These are phyloP conservation scores for Hortaea werneckii DNA, from an alignment of 2,329 filamentous ascomycete genomes.

Conservation along the genomic window DNA sequence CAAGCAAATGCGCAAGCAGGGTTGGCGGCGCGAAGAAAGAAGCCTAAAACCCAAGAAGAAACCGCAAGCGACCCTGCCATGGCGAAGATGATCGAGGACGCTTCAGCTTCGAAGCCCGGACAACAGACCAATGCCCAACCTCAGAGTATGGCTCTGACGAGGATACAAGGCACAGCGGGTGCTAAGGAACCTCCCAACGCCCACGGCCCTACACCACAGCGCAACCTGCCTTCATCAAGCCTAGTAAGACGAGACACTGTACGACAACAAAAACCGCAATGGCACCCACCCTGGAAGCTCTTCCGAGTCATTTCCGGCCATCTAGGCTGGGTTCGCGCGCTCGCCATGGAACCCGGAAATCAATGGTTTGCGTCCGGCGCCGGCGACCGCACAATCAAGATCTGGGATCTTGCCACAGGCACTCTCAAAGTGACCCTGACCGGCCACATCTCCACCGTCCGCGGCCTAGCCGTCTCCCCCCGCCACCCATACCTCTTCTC, in stretches of 20 bases:
- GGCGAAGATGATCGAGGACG: conserved; percentile 58
- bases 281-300: conserved; percentile 97
- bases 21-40: conserved; percentile 53
- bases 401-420: conserved; percentile 91
- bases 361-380: conserved; percentile 96
- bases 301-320: conserved; percentile 97
- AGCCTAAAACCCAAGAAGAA: conserved; percentile 45
- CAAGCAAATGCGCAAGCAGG: conserved; percentile 53
- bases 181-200: conserved; percentile 42
- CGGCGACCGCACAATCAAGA: conserved; percentile 94
- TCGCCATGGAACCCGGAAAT: conserved; percentile 91
- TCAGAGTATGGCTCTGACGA: conserved; percentile 48
- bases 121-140: conserved; percentile 30
- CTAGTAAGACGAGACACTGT: conserved; percentile 55
- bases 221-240: conserved; percentile 43
- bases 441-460: conserved; percentile 87
- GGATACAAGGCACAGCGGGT: conserved; percentile 36
- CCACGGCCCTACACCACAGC: conserved; percentile 43
- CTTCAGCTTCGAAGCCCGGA: conserved; percentile 39
- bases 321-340: conserved; percentile 80
- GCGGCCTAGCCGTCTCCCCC: conserved; percentile 83
- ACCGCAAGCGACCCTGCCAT: conserved; percentile 46
- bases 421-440: conserved; percentile 77
- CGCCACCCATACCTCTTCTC: conserved; percentile 95
- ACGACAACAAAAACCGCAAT: conserved; percentile 69